Conservation (phyloP, 306 rosid genomes). For the Vicia sativa region DNA sequence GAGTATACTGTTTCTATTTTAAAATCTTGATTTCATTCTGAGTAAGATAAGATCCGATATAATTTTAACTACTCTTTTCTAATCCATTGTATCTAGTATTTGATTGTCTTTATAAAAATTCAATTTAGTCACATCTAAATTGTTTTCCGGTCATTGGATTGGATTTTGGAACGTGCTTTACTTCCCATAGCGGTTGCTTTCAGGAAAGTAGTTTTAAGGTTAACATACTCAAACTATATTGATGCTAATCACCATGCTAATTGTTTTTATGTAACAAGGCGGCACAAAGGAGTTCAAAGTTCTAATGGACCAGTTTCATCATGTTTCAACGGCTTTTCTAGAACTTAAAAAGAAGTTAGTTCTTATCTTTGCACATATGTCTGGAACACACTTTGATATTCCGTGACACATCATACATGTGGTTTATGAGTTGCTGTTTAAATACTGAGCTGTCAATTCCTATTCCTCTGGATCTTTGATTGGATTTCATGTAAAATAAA, state of each 20-base stretch:
- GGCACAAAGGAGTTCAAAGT: conserved; percentile 94
- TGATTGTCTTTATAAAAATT: not conserved
- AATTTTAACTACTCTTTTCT: conserved; percentile 8
- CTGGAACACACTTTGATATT: conserved; percentile 25
- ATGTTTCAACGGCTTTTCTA: conserved; percentile 86
- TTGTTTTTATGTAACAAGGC: conserved; percentile 59
- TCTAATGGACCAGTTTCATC: conserved; percentile 98
- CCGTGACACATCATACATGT: not conserved
- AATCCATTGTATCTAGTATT: conserved; percentile 5
- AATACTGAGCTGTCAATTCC: conserved; percentile 23
- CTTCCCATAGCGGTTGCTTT: conserved; percentile 3
- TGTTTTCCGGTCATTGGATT: conserved; percentile 7
- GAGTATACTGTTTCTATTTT: conserved; percentile 41
- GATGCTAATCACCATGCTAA: conserved; percentile 29
- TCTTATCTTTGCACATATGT: conserved; percentile 36
- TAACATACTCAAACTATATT: conserved; percentile 19
- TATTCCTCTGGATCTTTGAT: conserved; percentile 1
- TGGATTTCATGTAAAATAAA: conserved; percentile 11
- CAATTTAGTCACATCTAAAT: conserved; percentile 23
- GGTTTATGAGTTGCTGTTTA: no score
- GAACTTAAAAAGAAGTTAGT: conserved; percentile 84
- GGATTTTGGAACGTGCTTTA: conserved; percentile 19
- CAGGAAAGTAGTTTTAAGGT: conserved; percentile 22
- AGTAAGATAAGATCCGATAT: conserved; percentile 16
- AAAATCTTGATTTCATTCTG: not conserved